Evolutionary conservation across 73 alveolate genomes (phyloP).

Genomic region (Paramecium sexaurelia): DNA sequence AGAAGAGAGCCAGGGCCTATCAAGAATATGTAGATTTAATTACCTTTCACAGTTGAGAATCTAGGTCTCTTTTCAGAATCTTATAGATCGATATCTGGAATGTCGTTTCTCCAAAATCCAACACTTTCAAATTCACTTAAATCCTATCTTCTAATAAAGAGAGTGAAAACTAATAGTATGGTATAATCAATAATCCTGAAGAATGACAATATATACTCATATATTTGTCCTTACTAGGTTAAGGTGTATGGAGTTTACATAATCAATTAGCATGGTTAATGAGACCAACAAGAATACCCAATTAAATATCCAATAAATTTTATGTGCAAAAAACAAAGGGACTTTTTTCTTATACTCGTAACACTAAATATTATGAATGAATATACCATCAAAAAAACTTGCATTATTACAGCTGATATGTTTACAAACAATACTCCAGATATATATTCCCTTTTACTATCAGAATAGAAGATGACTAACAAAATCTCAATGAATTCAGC

Average conservation of each 20-base stretch:
- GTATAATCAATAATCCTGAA: neutral
- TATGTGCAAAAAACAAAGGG: constrained; percentile 36
- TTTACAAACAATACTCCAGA: neutral
- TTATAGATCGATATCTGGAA: constrained; percentile 21
- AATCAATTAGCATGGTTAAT: neutral
- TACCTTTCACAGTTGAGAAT: neutral
- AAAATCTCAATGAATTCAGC: constrained; percentile 26
- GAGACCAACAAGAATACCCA: neutral
- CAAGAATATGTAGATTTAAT: neutral
- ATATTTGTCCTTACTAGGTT: neutral
- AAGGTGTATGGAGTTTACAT: neutral
- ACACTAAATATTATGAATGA: neutral
- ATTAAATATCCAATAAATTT: constrained; percentile 20
- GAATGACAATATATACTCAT: neutral
- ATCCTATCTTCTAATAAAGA: constrained; percentile 1
- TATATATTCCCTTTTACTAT: neutral
- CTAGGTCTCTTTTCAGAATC: neutral
- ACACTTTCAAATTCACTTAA: neutral
- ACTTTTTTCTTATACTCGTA: neutral
- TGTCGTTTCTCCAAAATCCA: neutral
- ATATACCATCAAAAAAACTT: constrained; percentile 11
- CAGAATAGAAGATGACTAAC: neutral
- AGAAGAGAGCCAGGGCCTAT: neutral
- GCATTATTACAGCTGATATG: constrained; percentile 16
- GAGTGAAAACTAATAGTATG: neutral